Evolutionary conservation across 164 flowering plant species (phyloP), one percentile per base, ranked within the genome.

Genomic region (Protea cynaroides): DNA sequence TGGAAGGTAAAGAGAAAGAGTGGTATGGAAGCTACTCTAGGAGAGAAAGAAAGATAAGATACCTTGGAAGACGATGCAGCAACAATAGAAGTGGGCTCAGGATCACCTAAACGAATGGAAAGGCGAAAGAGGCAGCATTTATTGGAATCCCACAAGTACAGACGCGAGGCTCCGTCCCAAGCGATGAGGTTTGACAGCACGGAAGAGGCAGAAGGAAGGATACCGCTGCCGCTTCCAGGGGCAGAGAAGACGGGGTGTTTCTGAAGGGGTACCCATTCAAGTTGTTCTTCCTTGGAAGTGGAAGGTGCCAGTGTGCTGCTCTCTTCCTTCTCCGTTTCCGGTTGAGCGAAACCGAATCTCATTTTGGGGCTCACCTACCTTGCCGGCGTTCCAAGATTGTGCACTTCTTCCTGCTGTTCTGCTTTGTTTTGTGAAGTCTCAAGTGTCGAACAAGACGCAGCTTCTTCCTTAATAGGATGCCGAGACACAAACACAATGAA

Each of bases 11-110:
- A 3, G 34, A 29, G 5, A 5, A 29, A 29, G 34, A 29, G 34
- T 29, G 34, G 34, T 5, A 29, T 29, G 2, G 34, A 29, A 2
- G 34, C 34, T 2, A 29, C 34, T 29, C 34, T 29, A 0, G 34
- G 34, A 5, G 34, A 5, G 34, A 38, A 49, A 53, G 64, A 58
- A 44, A 21, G 66, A 29, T n/a, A 17, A 12, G 3, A 29, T 53
- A 90, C 97, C 91, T 86, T 93, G 58, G 93, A 79, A 13, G 93
- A 82, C n/a, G 81, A 75, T 43, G 94, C 82, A 24, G 96, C 94
- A 57, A 85, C 65, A 38, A 93, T 80, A 2, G 91, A 85, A 47
- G 80, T 64, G 23, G 88, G 78, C 11, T 88, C 85, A 23, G 94
- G 92, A 19, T 90, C 98, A 23, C 87, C 91, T 17, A 86, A 70